phyloP scores from a whole-genome alignment of 345 rosid genomes.

The Eucalyptus erythrocorys region DNA sequence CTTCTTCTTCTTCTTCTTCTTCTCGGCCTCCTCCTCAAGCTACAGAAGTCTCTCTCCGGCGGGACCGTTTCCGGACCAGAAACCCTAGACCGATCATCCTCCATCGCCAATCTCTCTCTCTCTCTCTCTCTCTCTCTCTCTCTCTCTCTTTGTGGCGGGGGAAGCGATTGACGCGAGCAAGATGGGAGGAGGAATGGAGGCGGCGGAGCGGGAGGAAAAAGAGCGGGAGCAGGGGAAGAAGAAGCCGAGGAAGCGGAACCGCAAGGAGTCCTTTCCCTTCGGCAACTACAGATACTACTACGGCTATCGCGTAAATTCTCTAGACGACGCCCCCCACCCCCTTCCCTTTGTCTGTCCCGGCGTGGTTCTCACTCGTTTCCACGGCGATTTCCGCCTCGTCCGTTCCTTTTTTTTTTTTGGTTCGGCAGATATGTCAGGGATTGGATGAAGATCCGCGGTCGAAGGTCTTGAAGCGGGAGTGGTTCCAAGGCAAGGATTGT shows the following conservation, averaged over 20 bases:
- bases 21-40: background rate
- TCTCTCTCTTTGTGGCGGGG: background rate
- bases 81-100: background rate
- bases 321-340: background rate
- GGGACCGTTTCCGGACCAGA: background rate
- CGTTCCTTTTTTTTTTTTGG: background rate
- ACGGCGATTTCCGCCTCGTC: background rate
- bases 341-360: background rate
- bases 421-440: constrained; percentile 44
- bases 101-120: background rate
- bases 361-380: background rate
- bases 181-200: background rate
- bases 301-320: constrained; percentile 63
- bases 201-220: background rate
- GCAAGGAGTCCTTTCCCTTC: constrained; percentile 42
- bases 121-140: background rate
- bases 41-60: background rate
- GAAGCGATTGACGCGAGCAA: background rate
- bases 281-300: constrained; percentile 87
- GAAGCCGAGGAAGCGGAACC: constrained; percentile 30
- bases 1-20: background rate
- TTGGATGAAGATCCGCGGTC: constrained; percentile 78
- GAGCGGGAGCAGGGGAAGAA: background rate
- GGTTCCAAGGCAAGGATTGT: constrained; percentile 75
- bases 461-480: constrained; percentile 60